Percentiles rank a stretch among this genome's conserved stretches.
Conservation (phyloP, 2,329 filamentous ascomycete genomes). For the Diplodia sapinea region DNA sequence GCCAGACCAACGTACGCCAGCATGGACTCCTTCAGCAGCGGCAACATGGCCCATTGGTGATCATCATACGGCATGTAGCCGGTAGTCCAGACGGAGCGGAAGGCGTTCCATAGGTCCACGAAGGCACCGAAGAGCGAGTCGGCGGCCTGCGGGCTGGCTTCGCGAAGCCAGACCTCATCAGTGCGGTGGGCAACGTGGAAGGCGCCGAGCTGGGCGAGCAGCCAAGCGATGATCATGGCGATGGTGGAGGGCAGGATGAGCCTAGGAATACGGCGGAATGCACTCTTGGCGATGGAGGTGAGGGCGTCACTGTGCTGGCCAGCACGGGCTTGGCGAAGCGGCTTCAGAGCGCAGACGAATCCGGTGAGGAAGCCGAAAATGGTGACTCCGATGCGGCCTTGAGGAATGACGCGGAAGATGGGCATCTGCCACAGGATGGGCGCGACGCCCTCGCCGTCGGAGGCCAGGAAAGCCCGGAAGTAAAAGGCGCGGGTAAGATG, state of each 20-base stretch:
- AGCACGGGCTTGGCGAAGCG: conserved; percentile 57
- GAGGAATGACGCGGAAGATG: conserved; percentile 61
- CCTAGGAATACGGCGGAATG: conserved; percentile 60
- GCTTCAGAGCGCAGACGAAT: conserved; percentile 63
- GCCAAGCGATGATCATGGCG: conserved; percentile 58
- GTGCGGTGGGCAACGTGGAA: conserved; percentile 56
- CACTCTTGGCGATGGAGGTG: conserved; percentile 58
- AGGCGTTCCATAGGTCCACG: conserved; percentile 52
- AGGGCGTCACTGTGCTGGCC: conserved; percentile 54
- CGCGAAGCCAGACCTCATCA: conserved; percentile 59
- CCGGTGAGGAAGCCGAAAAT: conserved; percentile 64
- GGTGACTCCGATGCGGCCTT: conserved; percentile 61
- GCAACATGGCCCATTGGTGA: conserved; percentile 62
- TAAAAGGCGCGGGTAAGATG: conserved; percentile 60
- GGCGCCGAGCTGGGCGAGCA: conserved; percentile 55
- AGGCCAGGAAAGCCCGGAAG: conserved; percentile 57
- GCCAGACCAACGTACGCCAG: conserved; percentile 57
- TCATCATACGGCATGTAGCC: conserved; percentile 60
- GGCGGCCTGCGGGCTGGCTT: conserved; percentile 54
- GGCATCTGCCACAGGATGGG: conserved; percentile 58
- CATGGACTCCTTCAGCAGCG: conserved; percentile 58
- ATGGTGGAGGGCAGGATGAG: conserved; percentile 60
- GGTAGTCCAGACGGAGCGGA: conserved; percentile 58
- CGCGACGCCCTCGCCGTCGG: conserved; percentile 50
- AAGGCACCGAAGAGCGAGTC: conserved; percentile 55